These are phyloP conservation scores for Colletotrichum somersetense DNA, from an alignment of 2,329 filamentous ascomycete genomes.

Conservation along the genomic window DNA sequence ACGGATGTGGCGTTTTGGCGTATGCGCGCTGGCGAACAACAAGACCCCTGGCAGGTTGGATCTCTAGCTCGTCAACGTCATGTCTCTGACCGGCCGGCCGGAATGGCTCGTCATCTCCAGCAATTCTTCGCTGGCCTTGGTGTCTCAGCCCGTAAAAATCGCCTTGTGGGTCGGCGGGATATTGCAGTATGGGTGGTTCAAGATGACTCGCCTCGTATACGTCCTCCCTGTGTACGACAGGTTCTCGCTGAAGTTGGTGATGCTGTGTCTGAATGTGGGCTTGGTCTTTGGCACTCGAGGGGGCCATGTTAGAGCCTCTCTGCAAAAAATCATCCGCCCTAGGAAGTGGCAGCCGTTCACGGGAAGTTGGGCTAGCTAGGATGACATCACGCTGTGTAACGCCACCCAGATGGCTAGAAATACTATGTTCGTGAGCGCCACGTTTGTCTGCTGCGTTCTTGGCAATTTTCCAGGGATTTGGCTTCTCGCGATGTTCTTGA, in stretches of 20 bases:
- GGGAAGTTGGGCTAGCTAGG: not conserved
- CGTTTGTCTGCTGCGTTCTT: slow-evolving; percentile 14
- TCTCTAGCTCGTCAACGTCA: slow-evolving; percentile 4
- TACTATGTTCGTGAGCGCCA: not conserved
- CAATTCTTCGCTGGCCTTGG: slow-evolving; percentile 13
- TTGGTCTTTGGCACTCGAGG: not conserved
- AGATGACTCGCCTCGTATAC: not conserved
- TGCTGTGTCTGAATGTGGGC: not conserved
- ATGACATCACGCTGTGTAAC: not conserved
- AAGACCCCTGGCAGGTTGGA: not conserved
- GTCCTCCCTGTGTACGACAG: slow-evolving; percentile 10
- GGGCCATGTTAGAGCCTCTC: not conserved
- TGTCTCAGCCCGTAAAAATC: slow-evolving; percentile 1
- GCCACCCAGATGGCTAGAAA: not conserved
- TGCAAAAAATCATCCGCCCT: not conserved
- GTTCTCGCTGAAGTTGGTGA: not conserved
- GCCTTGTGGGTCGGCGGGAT: not conserved
- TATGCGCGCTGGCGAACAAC: not conserved
- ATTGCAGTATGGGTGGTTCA: not conserved
- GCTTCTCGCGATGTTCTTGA: slow-evolving; percentile 18
- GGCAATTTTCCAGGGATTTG: slow-evolving; percentile 40
- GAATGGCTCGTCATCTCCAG: slow-evolving; percentile 30
- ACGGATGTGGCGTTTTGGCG: slow-evolving; percentile 13
- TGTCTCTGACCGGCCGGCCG: not conserved
- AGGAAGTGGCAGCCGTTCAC: not conserved